Conservation (phyloP, 2,329 filamentous ascomycete species). For the Aspergillus fijiensis region DNA sequence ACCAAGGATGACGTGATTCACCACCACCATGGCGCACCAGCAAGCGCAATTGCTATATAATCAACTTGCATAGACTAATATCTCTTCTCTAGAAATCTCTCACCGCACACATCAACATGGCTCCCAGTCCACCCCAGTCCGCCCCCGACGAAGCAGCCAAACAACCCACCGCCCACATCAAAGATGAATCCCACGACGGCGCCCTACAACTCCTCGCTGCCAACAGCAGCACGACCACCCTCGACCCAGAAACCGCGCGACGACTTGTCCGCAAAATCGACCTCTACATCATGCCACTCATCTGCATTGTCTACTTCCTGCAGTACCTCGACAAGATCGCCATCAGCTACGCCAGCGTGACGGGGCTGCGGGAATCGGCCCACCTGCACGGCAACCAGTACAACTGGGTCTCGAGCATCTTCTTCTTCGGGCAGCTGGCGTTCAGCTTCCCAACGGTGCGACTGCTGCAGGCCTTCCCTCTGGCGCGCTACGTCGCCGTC, state of each 20-base stretch:
- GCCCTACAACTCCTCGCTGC: not conserved
- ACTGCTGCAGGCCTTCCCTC: constrained; percentile 40
- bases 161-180: not conserved
- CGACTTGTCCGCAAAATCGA: constrained; percentile 10
- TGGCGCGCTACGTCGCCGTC: constrained; percentile 40
- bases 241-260: not conserved
- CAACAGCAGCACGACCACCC: not conserved
- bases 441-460: constrained; percentile 43
- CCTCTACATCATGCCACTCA: constrained; percentile 30
- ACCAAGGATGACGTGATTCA: not conserved
- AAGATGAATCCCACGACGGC: not conserved
- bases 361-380: constrained; percentile 29
- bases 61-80: no score
- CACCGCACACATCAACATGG: not conserved
- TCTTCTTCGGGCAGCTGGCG: constrained; percentile 23
- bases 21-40: not conserved
- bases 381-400: constrained; percentile 45
- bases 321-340: constrained; percentile 31
- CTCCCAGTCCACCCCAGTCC: not conserved
- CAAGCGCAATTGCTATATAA: not conserved
- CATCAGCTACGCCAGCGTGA: constrained; percentile 29
- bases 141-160: not conserved
- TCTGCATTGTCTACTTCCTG: constrained; percentile 33
- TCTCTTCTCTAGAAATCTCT: not conserved
- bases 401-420: constrained; percentile 43